phyloP scores from a whole-genome alignment of 208 protist genomes.

The Acanthamoeba lenticulata region DNA sequence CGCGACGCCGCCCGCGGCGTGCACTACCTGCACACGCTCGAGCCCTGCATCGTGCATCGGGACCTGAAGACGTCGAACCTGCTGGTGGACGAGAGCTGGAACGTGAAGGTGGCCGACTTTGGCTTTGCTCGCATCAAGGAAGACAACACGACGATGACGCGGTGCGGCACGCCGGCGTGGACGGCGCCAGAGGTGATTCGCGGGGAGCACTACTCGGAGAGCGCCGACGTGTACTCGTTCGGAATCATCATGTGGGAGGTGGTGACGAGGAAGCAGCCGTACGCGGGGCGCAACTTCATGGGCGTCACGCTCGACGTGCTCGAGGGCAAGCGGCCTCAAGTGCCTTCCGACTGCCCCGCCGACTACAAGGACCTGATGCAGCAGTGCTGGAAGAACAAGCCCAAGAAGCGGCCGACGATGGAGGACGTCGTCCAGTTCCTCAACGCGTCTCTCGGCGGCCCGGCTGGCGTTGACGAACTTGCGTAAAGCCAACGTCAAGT shows the following conservation, averaged over 20 bases:
- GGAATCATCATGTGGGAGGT: slow-evolving; percentile 56
- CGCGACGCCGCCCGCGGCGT: not conserved
- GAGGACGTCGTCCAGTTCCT: slow-evolving; percentile 27
- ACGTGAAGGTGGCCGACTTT: slow-evolving; percentile 55
- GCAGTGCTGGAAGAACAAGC: slow-evolving; percentile 3
- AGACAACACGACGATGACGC: slow-evolving; percentile 11
- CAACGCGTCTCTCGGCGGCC: not conserved
- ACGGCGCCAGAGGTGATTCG: slow-evolving; percentile 50
- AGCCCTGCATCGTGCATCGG: slow-evolving; percentile 39
- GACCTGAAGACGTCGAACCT: slow-evolving; percentile 49
- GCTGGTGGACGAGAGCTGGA: slow-evolving; percentile 32
- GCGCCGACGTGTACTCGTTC: slow-evolving; percentile 28
- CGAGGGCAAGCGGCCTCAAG: slow-evolving; percentile 19
- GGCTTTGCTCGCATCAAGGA: slow-evolving; percentile 49
- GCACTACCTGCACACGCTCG: slow-evolving; percentile 36
- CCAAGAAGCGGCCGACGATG: slow-evolving; percentile 23
- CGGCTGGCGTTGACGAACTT: not conserved
- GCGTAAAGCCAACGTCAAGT: not conserved
- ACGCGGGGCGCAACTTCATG: slow-evolving; percentile 52
- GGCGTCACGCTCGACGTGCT: slow-evolving; percentile 35
- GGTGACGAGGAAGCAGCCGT: not conserved
- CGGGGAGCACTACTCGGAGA: not conserved
- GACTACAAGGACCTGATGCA: not conserved
- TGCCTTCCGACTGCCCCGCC: slow-evolving; percentile 10
- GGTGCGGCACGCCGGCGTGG: not conserved